Base-by-base conservation (phyloP, 2,329 filamentous ascomycete genomes). In the Scopulariopsis brevicaulis region DNA sequence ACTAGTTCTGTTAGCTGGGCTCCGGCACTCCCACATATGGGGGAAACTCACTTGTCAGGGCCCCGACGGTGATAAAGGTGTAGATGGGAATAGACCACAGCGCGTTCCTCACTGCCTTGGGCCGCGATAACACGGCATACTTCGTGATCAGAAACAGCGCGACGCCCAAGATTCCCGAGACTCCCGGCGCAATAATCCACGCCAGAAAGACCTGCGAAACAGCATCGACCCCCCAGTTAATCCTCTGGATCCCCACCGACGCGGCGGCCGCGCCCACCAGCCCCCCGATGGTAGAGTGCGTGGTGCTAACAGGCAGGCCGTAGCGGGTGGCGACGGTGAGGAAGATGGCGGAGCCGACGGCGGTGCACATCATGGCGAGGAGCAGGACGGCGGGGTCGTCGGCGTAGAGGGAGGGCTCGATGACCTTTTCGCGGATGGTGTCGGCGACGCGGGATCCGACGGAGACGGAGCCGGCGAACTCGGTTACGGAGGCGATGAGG, bases 281-380 rank as follows among this genome's bases (percentile, higher is more conserved):
- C 1, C 71, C 71, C 4, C 71, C 77, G 46, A 79, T 74, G 46
- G 80, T 73, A 57, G 74, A 77, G 64, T 80, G 77, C 0, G 79
- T 82, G 2, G 79, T 81, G 3, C 76, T 79, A 4, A 82, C 76
- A 1, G 79, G 79, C 60, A 81, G 69, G 54, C 77, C 78, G 54
- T 77, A 69, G 8, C 71, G 67, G 1, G 79, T 82, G 1, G 78
- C 78, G 53, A 78, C 63, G 1, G 77, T 80, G 15, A 82, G 71
- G 61, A 78, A 82, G n/a, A 74, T 64, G 0, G 77, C 76, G 0
- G 73, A 80, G 4, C 73, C 76, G 52, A 80, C 64, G 57, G 80
- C 71, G 34, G 78, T 77, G 62, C 78, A 81, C 63, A 79, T 75
- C 75, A 83, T 82, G 59, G 70, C 77, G 51, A 81, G 67, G 66